Conservation (phyloP, 495 filamentous ascomycete genomes). For the Penicillium lividum region DNA sequence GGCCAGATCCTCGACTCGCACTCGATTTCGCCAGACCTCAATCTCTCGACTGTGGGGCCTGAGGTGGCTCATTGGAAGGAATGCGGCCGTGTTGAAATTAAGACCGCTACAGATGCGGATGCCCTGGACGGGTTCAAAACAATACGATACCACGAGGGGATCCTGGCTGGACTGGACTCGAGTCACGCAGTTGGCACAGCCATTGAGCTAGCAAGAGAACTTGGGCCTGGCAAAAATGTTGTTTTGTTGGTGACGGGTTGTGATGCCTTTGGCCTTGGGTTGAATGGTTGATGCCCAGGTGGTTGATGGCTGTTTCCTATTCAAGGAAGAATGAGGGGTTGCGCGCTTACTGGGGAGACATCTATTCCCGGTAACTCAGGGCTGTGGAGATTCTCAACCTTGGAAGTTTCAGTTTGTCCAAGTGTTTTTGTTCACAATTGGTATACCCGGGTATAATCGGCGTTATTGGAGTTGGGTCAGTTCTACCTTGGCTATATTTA, state of each 20-base stretch:
- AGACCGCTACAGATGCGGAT: constrained; percentile 32
- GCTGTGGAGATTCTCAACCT: no score
- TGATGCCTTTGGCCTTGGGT: constrained; percentile 20
- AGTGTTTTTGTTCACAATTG: neutral
- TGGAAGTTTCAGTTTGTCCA: no score
- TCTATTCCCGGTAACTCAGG: no score
- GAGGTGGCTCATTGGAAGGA: constrained; percentile 39
- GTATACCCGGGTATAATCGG: neutral
- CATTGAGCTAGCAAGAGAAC: constrained; percentile 28
- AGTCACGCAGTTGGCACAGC: constrained; percentile 33
- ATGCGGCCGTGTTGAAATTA: constrained; percentile 30
- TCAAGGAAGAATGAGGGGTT: constrained; percentile 2
- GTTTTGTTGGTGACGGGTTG: constrained; percentile 38
- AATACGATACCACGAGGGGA: constrained; percentile 32
- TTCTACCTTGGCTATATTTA: no score
- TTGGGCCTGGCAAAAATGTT: constrained; percentile 35
- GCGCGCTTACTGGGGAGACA: neutral
- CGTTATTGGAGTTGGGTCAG: neutral
- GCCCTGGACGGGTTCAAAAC: constrained; percentile 36
- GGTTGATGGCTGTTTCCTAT: neutral
- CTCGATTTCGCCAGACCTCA: constrained; percentile 38
- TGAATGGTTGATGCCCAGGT: constrained; percentile 15
- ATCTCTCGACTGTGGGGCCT: constrained; percentile 34
- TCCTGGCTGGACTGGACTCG: constrained; percentile 33
- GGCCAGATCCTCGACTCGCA: constrained; percentile 35